Evolutionary conservation across 202 grass and related monocot genomes (phyloP).

Genomic region (Eragrostis tef): DNA sequence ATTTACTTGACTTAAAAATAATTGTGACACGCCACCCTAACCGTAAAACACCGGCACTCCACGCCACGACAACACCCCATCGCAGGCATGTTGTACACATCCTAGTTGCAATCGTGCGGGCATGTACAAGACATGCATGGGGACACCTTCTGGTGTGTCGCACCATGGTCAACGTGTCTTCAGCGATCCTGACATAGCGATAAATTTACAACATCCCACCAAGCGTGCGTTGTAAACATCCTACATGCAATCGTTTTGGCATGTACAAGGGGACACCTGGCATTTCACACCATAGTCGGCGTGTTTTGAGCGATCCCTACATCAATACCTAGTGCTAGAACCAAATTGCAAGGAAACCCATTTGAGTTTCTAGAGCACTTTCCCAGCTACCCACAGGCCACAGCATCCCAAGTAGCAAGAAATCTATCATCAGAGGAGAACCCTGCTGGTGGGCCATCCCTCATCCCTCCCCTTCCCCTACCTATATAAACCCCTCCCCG

Average conservation of each 20-base stretch:
- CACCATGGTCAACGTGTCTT: no score
- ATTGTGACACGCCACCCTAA: background rate
- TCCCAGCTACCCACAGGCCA: background rate
- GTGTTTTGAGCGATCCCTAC: background rate
- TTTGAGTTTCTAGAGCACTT: background rate
- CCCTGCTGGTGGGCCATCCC: background rate
- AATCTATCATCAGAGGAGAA: background rate
- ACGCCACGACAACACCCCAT: no score
- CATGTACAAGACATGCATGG: no score
- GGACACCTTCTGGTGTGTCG: no score
- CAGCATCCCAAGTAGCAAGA: background rate
- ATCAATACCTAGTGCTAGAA: background rate
- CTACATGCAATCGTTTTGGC: background rate
- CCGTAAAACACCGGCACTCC: no score
- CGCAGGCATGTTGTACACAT: no score
- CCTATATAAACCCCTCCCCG: slow-evolving; percentile 38
- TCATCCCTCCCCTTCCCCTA: slow-evolving; percentile 2
- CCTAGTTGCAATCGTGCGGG: background rate
- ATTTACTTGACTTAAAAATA: no score
- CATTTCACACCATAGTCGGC: background rate
- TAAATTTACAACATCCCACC: no score
- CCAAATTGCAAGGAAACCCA: background rate
- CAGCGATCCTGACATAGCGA: no score
- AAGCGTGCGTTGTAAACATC: no score
- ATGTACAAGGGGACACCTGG: background rate